Conservation (phyloP, 108 stramenopile species). For the Discostella pseudostelligera region DNA sequence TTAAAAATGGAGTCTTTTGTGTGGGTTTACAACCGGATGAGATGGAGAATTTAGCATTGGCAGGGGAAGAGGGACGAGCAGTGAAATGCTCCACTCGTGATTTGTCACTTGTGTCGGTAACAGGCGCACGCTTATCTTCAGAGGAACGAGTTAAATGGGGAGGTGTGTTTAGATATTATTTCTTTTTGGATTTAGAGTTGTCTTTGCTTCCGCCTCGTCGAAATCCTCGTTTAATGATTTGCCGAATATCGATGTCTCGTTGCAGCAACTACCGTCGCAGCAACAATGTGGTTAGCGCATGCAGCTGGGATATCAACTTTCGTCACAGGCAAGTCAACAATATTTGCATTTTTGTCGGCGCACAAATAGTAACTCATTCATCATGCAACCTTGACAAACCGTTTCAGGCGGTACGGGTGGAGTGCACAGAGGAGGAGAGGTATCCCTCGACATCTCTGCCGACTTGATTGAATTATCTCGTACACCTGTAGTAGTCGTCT, state of each 20-base stretch:
- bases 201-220: background rate
- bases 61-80: conserved; percentile 71
- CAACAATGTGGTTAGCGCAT: conserved; percentile 90
- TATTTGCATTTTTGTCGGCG: background rate
- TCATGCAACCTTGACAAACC: conserved; percentile 2
- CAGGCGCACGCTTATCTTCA: conserved; percentile 6
- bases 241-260: conserved; percentile 12
- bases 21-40: conserved; percentile 85
- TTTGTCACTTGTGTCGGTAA: conserved; percentile 58
- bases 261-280: conserved; percentile 92
- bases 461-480: conserved; percentile 91
- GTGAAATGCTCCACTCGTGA: conserved; percentile 93
- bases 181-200: background rate
- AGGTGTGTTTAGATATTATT: conserved; percentile 12
- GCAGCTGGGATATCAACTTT: conserved; percentile 88
- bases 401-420: conserved; percentile 85
- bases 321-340: conserved; percentile 64
- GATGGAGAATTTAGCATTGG: conserved; percentile 76
- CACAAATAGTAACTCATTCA: background rate
- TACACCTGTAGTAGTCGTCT: conserved; percentile 94
- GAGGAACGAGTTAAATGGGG: conserved; percentile 45
- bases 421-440: conserved; percentile 89
- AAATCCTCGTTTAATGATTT: conserved; percentile 18
- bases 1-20: conserved; percentile 74
- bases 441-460: conserved; percentile 88